phyloP scores from a whole-genome alignment of 2,329 filamentous ascomycete genomes.

The Apiospora malaysiana region DNA sequence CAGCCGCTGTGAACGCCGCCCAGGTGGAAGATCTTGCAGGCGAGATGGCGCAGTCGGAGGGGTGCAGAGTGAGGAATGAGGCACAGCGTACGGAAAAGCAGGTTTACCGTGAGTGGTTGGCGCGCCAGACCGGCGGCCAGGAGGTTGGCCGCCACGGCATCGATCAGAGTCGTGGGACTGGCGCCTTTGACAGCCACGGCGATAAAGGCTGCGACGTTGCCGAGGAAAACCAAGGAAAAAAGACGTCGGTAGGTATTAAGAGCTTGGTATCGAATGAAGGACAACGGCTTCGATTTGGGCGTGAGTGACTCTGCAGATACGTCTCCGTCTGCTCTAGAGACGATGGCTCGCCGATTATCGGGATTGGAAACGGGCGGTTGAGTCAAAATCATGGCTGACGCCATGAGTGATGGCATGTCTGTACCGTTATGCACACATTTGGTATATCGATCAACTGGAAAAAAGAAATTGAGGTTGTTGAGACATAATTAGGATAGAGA shows the following conservation, averaged over 20 bases:
- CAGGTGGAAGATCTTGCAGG: slow-evolving; percentile 58
- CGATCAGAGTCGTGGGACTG: slow-evolving; percentile 22
- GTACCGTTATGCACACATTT: too few relatives aligned
- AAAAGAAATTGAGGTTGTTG: too few relatives aligned
- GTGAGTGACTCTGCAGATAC: neutral
- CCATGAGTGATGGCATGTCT: neutral
- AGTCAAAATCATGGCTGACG: neutral
- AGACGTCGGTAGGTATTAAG: slow-evolving; percentile 18
- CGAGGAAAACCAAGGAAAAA: neutral
- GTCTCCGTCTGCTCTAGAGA: neutral
- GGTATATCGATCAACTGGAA: too few relatives aligned
- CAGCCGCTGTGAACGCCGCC: slow-evolving; percentile 60
- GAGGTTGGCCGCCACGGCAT: slow-evolving; percentile 42
- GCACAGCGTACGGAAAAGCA: slow-evolving; percentile 48
- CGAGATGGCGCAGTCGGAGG: slow-evolving; percentile 48
- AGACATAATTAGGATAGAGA: too few relatives aligned
- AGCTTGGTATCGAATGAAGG: neutral
- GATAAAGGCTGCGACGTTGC: slow-evolving; percentile 26
- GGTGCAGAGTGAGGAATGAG: slow-evolving; percentile 50
- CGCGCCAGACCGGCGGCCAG: slow-evolving; percentile 50
- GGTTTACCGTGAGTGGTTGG: slow-evolving; percentile 54
- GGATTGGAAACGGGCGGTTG: neutral
- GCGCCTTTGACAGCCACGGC: slow-evolving; percentile 48
- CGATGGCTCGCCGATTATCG: neutral
- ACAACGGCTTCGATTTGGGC: neutral